Conservation (phyloP, 2,329 filamentous ascomycete species). For the Allantophomopsis cytisporea region DNA sequence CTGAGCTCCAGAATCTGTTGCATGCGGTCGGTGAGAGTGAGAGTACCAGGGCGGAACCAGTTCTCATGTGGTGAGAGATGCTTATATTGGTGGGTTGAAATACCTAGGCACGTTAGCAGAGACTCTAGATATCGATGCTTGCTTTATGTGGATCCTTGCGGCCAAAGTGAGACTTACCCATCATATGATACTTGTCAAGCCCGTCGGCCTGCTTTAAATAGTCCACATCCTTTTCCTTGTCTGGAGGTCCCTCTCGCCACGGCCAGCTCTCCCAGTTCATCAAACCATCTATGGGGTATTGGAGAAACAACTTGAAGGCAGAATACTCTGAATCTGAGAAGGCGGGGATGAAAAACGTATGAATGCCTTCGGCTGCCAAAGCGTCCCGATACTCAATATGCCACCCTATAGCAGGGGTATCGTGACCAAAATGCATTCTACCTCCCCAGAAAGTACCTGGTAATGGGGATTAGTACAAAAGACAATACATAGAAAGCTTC, state of each 20-base stretch:
- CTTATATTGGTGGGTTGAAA: conserved; percentile 25
- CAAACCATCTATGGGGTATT: neutral
- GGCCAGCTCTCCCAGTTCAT: neutral
- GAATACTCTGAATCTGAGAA: conserved; percentile 6
- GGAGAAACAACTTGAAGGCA: neutral
- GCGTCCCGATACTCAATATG: conserved; percentile 3
- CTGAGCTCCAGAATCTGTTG: conserved; percentile 17
- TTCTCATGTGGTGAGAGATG: conserved; percentile 16
- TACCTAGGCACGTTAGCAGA: neutral
- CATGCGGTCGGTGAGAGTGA: conserved; percentile 20
- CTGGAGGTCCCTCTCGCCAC: neutral
- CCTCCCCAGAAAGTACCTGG: conserved; percentile 16
- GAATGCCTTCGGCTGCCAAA: conserved; percentile 13
- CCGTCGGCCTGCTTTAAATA: no score
- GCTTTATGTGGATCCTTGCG: no score
- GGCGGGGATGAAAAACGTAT: conserved; percentile 16
- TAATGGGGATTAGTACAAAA: no score
- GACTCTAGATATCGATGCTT: no score
- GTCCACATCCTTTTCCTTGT: no score
- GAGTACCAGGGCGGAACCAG: conserved; percentile 21
- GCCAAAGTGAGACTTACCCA: no score
- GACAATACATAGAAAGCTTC: no score
- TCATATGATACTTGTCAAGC: no score
- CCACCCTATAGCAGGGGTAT: conserved; percentile 6
- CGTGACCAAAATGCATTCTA: conserved; percentile 8